Conservation (phyloP, 768 basidiomycete species). For the Cystobasidium tubakii region DNA sequence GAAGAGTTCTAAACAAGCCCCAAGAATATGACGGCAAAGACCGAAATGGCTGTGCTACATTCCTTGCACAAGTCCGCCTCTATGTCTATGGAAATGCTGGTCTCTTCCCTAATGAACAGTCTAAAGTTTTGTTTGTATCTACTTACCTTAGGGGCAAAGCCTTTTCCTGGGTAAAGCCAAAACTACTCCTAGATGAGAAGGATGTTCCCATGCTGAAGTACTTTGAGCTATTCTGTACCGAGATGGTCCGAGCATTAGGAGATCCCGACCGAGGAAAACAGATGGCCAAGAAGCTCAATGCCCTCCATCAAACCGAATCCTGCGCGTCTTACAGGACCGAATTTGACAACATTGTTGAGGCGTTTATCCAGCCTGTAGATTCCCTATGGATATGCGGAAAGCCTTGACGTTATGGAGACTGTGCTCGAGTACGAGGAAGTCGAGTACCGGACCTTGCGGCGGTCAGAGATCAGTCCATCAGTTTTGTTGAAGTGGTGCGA, state of each 20-base stretch:
- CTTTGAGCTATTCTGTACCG: background rate
- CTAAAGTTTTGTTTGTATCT: background rate
- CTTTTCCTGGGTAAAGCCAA: constrained; percentile 5
- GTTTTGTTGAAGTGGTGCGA: too few relatives aligned
- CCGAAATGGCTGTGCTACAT: constrained; percentile 4
- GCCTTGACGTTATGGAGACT: too few relatives aligned
- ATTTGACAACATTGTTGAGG: background rate
- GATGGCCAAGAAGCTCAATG: background rate
- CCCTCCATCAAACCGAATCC: background rate
- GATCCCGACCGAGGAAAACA: background rate
- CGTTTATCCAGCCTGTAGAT: too few relatives aligned
- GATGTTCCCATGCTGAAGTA: constrained; percentile 3
- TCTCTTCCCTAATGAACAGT: background rate
- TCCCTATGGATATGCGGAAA: too few relatives aligned
- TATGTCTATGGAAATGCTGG: constrained; percentile 50
- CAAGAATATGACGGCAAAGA: constrained; percentile 61
- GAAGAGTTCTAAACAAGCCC: too few relatives aligned
- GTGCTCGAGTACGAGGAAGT: too few relatives aligned
- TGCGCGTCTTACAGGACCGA: background rate
- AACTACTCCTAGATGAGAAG: background rate
- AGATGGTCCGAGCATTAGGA: background rate
- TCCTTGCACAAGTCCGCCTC: constrained; percentile 49
- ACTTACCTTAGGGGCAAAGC: constrained; percentile 20
- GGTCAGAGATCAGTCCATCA: too few relatives aligned
- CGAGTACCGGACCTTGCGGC: too few relatives aligned